Conservation (phyloP, 805 yeast genomes). For the Pichia nakasei region DNA sequence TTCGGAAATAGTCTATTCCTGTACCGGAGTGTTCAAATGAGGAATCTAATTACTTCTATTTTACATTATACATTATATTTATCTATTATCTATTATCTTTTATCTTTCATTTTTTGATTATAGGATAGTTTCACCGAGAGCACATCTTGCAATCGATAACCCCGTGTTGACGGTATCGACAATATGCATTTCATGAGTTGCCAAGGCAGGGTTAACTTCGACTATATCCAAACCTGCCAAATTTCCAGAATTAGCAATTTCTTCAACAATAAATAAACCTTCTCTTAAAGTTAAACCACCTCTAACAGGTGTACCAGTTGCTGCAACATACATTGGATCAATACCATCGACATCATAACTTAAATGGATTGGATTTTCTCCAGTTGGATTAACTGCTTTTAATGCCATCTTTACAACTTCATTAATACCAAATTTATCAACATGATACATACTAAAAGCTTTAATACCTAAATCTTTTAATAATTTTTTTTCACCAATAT, state of each 20-base stretch:
- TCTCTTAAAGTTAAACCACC: constrained; percentile 94
- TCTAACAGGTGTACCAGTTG: constrained; percentile 96
- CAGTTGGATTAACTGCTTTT: constrained; percentile 63
- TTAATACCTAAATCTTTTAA: constrained; percentile 63
- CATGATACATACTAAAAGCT: constrained; percentile 92
- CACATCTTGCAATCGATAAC: constrained; percentile 85
- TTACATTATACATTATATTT: too few relatives aligned
- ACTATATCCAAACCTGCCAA: constrained; percentile 85
- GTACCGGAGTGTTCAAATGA: too few relatives aligned
- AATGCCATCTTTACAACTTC: constrained; percentile 89
- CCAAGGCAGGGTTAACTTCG: constrained; percentile 87
- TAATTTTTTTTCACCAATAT: constrained; percentile 71
- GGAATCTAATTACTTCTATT: too few relatives aligned
- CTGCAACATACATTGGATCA: constrained; percentile 90
- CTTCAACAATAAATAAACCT: constrained; percentile 87
- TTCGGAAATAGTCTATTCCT: too few relatives aligned
- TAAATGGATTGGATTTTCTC: constrained; percentile 68
- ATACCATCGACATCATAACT: constrained; percentile 96
- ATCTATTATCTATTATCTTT: too few relatives aligned
- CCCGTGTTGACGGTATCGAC: constrained; percentile 85
- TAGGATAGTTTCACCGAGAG: constrained; percentile 82
- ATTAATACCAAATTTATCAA: constrained; percentile 89
- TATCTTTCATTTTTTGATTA: constrained; percentile 19
- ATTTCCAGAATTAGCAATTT: constrained; percentile 83
- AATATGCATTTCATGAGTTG: constrained; percentile 64